Conservation (phyloP, 192 early-diverging fungal species). For the Spizellomyces punctatus region DNA sequence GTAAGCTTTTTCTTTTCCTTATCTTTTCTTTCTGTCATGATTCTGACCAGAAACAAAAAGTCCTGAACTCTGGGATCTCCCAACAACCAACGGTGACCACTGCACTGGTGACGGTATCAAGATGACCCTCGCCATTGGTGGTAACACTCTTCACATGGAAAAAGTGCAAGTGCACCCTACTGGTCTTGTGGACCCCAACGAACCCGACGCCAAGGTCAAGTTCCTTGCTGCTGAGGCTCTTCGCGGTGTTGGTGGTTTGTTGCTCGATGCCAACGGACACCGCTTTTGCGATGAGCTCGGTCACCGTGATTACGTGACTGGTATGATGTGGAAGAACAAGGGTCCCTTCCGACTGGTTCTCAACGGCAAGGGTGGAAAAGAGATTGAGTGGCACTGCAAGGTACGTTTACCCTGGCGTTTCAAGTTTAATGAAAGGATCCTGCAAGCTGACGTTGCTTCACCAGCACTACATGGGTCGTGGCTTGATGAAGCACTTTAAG, state of each 20-base stretch:
- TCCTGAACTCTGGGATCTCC: constrained; percentile 54
- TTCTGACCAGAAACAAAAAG: constrained; percentile 3
- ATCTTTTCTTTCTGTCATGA: not conserved
- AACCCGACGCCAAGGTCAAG: constrained; percentile 88
- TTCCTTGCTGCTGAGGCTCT: constrained; percentile 96
- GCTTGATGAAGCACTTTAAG: constrained; percentile 83
- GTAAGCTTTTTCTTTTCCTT: constrained; percentile 34
- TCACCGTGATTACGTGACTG: constrained; percentile 92
- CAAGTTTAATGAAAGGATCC: no score
- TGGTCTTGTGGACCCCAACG: constrained; percentile 86
- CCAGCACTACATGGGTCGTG: constrained; percentile 82
- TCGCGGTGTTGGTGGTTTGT: constrained; percentile 88
- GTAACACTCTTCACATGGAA: constrained; percentile 89
- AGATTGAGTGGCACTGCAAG: constrained; percentile 93
- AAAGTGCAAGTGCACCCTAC: constrained; percentile 98
- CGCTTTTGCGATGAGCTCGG: constrained; percentile 94
- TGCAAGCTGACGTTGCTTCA: not conserved
- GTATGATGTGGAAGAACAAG: constrained; percentile 83
- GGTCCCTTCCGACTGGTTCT: constrained; percentile 82
- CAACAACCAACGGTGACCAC: constrained; percentile 94
- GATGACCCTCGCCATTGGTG: constrained; percentile 78
- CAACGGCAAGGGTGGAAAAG: constrained; percentile 81
- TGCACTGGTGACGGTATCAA: constrained; percentile 95
- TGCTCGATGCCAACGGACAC: constrained; percentile 77
- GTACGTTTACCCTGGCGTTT: not conserved